phyloP scores from a whole-genome alignment of 2,329 filamentous ascomycete genomes.

The Neopestalotiopsis sp. region DNA sequence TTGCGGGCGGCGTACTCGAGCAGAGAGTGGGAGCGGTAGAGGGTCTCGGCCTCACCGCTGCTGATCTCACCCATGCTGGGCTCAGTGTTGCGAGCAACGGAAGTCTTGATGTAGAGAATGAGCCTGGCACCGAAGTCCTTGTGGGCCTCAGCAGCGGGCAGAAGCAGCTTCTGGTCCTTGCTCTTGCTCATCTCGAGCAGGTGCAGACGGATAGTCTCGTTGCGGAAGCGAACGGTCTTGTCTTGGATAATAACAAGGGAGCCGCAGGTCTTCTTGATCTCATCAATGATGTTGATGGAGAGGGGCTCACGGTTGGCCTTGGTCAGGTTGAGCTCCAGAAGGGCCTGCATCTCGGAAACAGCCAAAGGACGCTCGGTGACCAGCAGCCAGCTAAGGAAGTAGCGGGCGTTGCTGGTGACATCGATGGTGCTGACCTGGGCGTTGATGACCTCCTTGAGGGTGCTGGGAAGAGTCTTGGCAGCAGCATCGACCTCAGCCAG shows the following conservation, averaged over 20 bases:
- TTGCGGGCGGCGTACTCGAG: background rate
- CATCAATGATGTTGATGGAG: constrained; percentile 23
- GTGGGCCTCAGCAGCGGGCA: constrained; percentile 21
- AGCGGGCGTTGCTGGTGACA: background rate
- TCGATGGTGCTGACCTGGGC: constrained; percentile 2
- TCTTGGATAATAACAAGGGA: constrained; percentile 23
- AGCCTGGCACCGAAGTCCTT: constrained; percentile 7
- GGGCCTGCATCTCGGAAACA: constrained; percentile 23
- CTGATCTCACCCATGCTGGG: background rate
- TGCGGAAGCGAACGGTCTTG: constrained; percentile 25
- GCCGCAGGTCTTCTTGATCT: constrained; percentile 23
- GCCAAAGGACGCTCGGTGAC: constrained; percentile 23
- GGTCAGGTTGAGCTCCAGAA: constrained; percentile 23
- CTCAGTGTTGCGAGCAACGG: background rate
- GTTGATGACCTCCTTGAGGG: background rate
- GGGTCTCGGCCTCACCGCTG: background rate
- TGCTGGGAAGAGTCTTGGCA: background rate
- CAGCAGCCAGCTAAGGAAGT: constrained; percentile 24
- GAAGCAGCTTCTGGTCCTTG: constrained; percentile 22
- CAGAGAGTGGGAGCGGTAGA: background rate
- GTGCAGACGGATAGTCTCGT: constrained; percentile 23
- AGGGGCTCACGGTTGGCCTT: constrained; percentile 22
- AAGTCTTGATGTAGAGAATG: background rate
- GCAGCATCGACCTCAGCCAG: background rate
- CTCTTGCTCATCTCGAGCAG: constrained; percentile 22